Conservation (phyloP, 805 yeast genomes). For the Candida tallmaniae region DNA sequence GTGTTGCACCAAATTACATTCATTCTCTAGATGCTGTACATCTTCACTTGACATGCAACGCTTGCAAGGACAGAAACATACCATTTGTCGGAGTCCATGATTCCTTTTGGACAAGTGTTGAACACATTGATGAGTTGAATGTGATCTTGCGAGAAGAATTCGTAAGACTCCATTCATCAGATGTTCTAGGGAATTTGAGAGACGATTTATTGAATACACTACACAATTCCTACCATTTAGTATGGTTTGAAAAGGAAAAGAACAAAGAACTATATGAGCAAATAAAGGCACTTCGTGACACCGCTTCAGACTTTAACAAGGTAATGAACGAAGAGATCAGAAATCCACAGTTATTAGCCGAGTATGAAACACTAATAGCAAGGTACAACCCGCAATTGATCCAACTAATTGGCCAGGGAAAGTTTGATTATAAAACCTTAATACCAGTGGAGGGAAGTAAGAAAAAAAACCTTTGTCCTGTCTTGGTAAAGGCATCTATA, state of each 20-base stretch:
- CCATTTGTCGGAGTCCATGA: conserved; percentile 40
- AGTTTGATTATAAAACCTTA: background rate
- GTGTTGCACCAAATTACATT: conserved; percentile 40
- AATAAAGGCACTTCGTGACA: background rate
- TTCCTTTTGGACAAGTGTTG: conserved; percentile 39
- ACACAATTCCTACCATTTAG: conserved; percentile 26
- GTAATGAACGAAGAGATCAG: conserved; percentile 13
- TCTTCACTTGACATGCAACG: conserved; percentile 30
- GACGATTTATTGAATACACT: conserved; percentile 22
- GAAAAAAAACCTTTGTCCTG: conserved; percentile 15
- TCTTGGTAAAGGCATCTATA: conserved; percentile 29
- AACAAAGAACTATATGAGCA: conserved; percentile 9
- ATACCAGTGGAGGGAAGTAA: background rate
- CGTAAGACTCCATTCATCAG: conserved; percentile 26
- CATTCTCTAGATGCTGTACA: conserved; percentile 41
- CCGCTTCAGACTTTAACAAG: background rate
- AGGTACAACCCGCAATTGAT: conserved; percentile 20
- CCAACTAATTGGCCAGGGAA: conserved; percentile 4
- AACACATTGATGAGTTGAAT: conserved; percentile 24
- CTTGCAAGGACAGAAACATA: conserved; percentile 16
- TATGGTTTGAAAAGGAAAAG: conserved; percentile 21
- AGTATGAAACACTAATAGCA: conserved; percentile 13
- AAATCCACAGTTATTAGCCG: background rate
- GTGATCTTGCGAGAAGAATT: conserved; percentile 29
- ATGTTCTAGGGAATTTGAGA: conserved; percentile 21